phyloP scores from a whole-genome alignment of 2,329 filamentous ascomycete species.

The Fusarium pseudonygamai region DNA sequence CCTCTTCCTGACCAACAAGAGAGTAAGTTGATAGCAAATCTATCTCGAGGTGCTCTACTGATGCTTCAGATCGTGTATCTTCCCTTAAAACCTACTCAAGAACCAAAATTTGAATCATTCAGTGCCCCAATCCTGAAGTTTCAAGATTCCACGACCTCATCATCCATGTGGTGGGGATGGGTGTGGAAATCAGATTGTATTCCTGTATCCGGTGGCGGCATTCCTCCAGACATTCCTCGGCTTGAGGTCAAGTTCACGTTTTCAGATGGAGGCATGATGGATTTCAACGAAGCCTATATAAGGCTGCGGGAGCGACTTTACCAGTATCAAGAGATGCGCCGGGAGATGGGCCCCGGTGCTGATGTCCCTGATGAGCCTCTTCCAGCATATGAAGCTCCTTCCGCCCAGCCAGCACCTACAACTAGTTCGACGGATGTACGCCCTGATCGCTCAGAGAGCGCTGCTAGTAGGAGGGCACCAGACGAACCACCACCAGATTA shows the following conservation, averaged over 20 bases:
- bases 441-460: slow-evolving; percentile 49
- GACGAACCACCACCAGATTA: slow-evolving; percentile 89
- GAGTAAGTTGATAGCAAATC: slow-evolving; percentile 63
- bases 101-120: slow-evolving; percentile 79
- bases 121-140: slow-evolving; percentile 88
- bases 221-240: slow-evolving; percentile 76
- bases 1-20: slow-evolving; percentile 84
- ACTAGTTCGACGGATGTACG: slow-evolving; percentile 36
- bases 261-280: slow-evolving; percentile 93
- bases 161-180: slow-evolving; percentile 93
- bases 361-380: slow-evolving; percentile 85
- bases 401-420: slow-evolving; percentile 44
- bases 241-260: slow-evolving; percentile 88
- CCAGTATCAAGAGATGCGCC: slow-evolving; percentile 79
- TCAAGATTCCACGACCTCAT: slow-evolving; percentile 80
- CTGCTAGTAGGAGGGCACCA: slow-evolving; percentile 57
- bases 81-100: slow-evolving; percentile 72
- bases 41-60: slow-evolving; percentile 1
- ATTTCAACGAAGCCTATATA: slow-evolving; percentile 86
- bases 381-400: slow-evolving; percentile 80
- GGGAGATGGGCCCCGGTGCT: slow-evolving; percentile 71
- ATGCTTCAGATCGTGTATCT: slow-evolving; percentile 81
- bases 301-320: slow-evolving; percentile 83
- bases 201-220: slow-evolving; percentile 84
- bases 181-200: slow-evolving; percentile 85